Conservation (phyloP, 257 asterid genomes). For the Primulina tabacum region DNA sequence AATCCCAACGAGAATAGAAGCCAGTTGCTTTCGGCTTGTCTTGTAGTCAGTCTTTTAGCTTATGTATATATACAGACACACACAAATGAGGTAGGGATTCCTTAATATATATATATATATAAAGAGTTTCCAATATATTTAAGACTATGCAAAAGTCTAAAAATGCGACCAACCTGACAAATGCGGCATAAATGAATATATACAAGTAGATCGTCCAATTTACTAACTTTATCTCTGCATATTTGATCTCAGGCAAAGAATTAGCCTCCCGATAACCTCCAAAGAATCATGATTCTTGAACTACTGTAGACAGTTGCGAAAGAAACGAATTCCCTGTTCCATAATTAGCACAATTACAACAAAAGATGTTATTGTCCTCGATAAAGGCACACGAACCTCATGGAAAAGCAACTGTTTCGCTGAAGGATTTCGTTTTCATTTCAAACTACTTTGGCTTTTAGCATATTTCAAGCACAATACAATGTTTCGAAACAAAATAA, state of each 20-base stretch:
- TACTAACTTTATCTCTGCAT: constrained; percentile 20
- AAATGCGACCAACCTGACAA: background rate
- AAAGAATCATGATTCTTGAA: constrained; percentile 1
- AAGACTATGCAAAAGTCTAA: too few species aligned
- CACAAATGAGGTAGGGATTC: too few species aligned
- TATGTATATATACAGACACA: too few species aligned
- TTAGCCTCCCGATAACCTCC: constrained; percentile 3
- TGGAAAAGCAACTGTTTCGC: background rate
- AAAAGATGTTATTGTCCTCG: background rate
- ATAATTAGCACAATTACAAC: constrained; percentile 17
- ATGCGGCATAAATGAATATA: background rate
- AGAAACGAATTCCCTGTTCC: constrained; percentile 84
- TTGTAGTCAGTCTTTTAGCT: too few species aligned
- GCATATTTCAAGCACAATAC: background rate
- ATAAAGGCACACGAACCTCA: background rate
- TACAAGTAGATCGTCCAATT: background rate
- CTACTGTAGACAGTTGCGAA: constrained; percentile 74
- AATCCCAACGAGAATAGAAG: too few species aligned
- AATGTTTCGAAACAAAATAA: background rate
- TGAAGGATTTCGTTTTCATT: background rate
- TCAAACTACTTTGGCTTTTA: background rate
- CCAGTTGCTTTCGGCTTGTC: too few species aligned
- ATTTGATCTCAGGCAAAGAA: background rate
- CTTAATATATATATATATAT: too few species aligned
- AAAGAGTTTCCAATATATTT: too few species aligned